Conservation (phyloP, 2,329 filamentous ascomycete genomes). For the Microdochium paspali region DNA sequence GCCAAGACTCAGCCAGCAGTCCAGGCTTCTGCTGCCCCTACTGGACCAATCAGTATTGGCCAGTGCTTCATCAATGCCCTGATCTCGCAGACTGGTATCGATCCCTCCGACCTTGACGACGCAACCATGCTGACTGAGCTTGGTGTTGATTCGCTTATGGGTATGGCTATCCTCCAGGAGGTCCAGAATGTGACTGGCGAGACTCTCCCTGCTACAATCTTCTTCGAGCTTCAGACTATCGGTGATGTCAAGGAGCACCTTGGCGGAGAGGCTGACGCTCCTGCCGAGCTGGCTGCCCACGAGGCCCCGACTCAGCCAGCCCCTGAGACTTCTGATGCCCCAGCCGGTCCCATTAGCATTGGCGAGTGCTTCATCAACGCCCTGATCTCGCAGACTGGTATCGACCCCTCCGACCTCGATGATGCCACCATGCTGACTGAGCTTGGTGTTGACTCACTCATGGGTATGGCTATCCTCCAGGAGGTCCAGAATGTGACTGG, state of each 20-base stretch:
- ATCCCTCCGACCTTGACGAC: conserved; percentile 9
- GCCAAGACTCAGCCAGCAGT: no score
- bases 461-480: conserved; percentile 13
- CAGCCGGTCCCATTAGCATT: conserved; percentile 5
- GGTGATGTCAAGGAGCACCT: conserved; percentile 6
- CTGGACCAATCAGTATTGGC: conserved; percentile 7
- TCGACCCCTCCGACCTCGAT: conserved; percentile 8
- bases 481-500: conserved; percentile 11
- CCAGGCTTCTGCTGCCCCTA: background rate
- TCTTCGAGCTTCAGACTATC: conserved; percentile 10
- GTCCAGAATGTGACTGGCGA: conserved; percentile 11
- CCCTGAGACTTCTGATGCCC: background rate
- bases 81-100: conserved; percentile 9
- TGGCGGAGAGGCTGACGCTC: no score
- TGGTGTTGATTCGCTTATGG: conserved; percentile 17
- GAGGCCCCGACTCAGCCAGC: no score
- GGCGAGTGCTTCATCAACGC: conserved; percentile 4
- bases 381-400: conserved; percentile 9
- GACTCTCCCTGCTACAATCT: conserved; percentile 8
- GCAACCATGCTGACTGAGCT: conserved; percentile 10
- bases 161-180: conserved; percentile 11
- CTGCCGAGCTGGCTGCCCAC: no score
- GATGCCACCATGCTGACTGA: conserved; percentile 10
- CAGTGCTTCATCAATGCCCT: conserved; percentile 1
- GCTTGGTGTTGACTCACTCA: conserved; percentile 16